These are phyloP conservation scores for Leptodermis oblonga DNA, from an alignment of 257 asterid species.

Conservation along the genomic window DNA sequence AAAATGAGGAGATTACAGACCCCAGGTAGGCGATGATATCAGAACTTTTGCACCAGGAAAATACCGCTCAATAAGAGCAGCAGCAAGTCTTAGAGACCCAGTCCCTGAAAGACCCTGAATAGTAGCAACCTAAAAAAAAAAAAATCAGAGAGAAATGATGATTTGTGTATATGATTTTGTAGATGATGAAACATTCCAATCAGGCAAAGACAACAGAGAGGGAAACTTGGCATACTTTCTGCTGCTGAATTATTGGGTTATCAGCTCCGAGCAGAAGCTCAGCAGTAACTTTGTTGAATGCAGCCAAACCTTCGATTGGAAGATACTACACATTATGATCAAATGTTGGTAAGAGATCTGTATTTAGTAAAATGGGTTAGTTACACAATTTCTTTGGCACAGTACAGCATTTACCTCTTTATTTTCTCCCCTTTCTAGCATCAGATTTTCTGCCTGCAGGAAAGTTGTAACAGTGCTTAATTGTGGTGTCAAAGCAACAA, in stretches of 20 bases:
- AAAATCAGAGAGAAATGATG: slow-evolving; percentile 6
- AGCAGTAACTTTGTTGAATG: slow-evolving; percentile 91
- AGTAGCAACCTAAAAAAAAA: slow-evolving; percentile 68
- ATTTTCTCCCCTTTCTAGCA: slow-evolving; percentile 86
- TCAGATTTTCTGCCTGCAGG: slow-evolving; percentile 75
- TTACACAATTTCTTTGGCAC: slow-evolving; percentile 6
- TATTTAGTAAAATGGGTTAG: slow-evolving; percentile 12
- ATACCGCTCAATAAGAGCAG: slow-evolving; percentile 82
- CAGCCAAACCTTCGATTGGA: slow-evolving; percentile 97
- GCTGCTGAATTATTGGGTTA: slow-evolving; percentile 64
- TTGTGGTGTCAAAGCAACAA: not conserved
- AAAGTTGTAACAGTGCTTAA: slow-evolving; percentile 4
- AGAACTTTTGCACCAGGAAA: slow-evolving; percentile 82
- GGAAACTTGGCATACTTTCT: slow-evolving; percentile 50
- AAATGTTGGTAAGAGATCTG: slow-evolving; percentile 26
- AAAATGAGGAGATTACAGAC: slow-evolving; percentile 32
- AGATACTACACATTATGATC: slow-evolving; percentile 59
- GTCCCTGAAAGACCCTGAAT: slow-evolving; percentile 99
- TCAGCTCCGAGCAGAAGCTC: slow-evolving; percentile 83
- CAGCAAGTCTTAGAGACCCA: slow-evolving; percentile 95
- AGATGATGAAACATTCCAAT: slow-evolving; percentile 2
- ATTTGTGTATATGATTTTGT: not conserved
- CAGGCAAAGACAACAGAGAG: slow-evolving; percentile 17
- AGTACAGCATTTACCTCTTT: slow-evolving; percentile 64
- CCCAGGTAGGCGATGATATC: slow-evolving; percentile 98